Percentiles rank a stretch among this genome's conserved stretches.
These are phyloP conservation scores for Paecilomyces formosus DNA, from an alignment of 2,329 filamentous ascomycete species.

Conservation along the genomic window DNA sequence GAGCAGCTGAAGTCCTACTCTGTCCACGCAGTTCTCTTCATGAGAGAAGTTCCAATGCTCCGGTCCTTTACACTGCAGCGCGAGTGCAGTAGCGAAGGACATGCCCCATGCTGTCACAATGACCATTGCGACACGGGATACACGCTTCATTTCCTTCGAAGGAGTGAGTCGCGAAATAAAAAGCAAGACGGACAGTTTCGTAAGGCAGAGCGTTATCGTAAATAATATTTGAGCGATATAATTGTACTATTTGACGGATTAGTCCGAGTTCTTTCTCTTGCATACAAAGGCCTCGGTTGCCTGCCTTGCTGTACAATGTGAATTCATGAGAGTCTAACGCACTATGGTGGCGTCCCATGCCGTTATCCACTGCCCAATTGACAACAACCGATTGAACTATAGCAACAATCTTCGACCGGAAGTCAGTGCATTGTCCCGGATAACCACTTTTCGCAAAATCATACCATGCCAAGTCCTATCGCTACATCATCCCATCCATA, in stretches of 20 bases:
- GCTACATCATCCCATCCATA: neutral
- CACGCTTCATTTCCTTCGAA: neutral
- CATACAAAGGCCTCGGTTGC: neutral
- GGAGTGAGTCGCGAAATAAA: neutral
- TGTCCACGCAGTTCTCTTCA: neutral
- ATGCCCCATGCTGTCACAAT: neutral
- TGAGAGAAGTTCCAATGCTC: neutral
- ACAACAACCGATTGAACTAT: neutral
- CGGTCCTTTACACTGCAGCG: neutral
- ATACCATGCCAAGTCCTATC: neutral
- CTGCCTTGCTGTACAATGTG: neutral
- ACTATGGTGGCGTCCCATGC: neutral
- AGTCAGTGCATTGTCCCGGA: neutral
- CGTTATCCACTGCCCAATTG: neutral
- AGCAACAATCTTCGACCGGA: neutral
- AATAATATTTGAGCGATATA: neutral
- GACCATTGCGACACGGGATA: neutral
- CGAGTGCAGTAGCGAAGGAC: neutral
- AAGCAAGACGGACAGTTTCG: neutral
- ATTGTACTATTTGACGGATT: neutral
- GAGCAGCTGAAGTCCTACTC: neutral
- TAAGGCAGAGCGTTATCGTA: neutral
- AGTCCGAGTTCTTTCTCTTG: neutral
- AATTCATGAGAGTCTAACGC: neutral
- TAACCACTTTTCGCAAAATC: neutral